Conservation (phyloP, 108 stramenopile genomes). For the Halocafeteria seosinensis region DNA sequence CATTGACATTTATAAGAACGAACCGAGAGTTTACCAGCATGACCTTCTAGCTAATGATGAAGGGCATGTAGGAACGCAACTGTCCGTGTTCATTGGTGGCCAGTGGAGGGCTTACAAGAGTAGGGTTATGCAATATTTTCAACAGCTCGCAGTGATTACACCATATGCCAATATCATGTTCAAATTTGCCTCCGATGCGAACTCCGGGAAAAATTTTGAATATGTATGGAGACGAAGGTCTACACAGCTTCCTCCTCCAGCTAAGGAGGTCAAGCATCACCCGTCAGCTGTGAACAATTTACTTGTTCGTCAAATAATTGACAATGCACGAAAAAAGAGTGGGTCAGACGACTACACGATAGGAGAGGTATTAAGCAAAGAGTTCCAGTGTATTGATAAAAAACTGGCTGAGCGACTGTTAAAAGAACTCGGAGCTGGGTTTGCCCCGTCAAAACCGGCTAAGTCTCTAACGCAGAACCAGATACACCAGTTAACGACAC, state of each 20-base stretch:
- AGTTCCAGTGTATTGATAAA: conserved; percentile 47
- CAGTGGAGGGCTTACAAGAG: conserved; percentile 75
- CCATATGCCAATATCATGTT: conserved; percentile 68
- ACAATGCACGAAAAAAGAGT: no score
- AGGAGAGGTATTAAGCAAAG: conserved; percentile 48
- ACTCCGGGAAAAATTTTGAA: neutral
- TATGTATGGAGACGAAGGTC: conserved; percentile 21
- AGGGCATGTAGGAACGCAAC: conserved; percentile 58
- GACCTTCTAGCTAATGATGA: conserved; percentile 17
- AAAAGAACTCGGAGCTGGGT: conserved; percentile 1
- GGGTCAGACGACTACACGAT: conserved; percentile 49
- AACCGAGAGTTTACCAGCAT: conserved; percentile 58
- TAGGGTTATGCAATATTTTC: conserved; percentile 66
- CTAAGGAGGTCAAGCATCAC: conserved; percentile 75
- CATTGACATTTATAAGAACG: conserved; percentile 80
- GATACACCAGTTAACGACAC: neutral
- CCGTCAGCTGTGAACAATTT: conserved; percentile 75
- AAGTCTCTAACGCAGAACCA: neutral
- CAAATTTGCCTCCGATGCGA: conserved; percentile 35
- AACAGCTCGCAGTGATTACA: conserved; percentile 85
- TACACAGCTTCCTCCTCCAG: conserved; percentile 71
- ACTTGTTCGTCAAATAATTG: conserved; percentile 63
- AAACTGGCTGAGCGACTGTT: conserved; percentile 46
- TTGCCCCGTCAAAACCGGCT: neutral
- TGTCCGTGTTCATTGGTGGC: conserved; percentile 61